Evolutionary conservation across 805 yeast species (phyloP), one percentile per base, ranked within the genome.

Genomic region (Saccharomycopsis selenospora): DNA sequence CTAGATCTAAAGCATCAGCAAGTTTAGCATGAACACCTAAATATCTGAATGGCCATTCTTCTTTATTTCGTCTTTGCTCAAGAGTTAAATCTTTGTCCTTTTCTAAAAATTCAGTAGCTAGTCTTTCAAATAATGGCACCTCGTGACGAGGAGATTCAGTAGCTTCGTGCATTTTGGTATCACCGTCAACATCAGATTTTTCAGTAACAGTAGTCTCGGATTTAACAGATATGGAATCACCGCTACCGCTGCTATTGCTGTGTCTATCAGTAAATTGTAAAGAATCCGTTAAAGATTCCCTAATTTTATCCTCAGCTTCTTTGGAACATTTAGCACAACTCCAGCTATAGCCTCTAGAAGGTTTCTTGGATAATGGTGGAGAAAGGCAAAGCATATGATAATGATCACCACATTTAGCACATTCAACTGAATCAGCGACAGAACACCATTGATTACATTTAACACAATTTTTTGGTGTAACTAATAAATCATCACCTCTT

Each of bases 291-390:
- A 20, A 22, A 14, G 29, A 17, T 11, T 14, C 30, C 25, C 55
- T 55, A 51, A 70, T 46, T 51, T 66, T 66, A n/a, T 65, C 62
- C 52, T 80, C 83, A 45, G 75, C 73, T 27, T 68, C 72, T 55
- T 77, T 75, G n/a, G 82, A 72, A 66, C 97, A 89, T 3, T 68
- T 61, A 25, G 86, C 90, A 68, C 97, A 89, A 23, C 87, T 75
- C 96, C 96, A 90, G 6, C 88, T 85, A 60, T 87, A 85, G 1
- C 95, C 96, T 49, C 95, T 68, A 40, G 85, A 80, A 1, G 96
- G 96, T 58, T 85, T 85, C 54, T 77, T 76, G 46, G 76, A 61
- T 36, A 88, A 64, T 1, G 96, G 96, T 1, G 96, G 96, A 52
- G 83, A 86, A 43, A 89, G 73, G 59, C 98, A 90, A 30, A 79